These are phyloP conservation scores for Pestalotiopsis sp. DNA, from an alignment of 2,329 filamentous ascomycete species.

Conservation along the genomic window DNA sequence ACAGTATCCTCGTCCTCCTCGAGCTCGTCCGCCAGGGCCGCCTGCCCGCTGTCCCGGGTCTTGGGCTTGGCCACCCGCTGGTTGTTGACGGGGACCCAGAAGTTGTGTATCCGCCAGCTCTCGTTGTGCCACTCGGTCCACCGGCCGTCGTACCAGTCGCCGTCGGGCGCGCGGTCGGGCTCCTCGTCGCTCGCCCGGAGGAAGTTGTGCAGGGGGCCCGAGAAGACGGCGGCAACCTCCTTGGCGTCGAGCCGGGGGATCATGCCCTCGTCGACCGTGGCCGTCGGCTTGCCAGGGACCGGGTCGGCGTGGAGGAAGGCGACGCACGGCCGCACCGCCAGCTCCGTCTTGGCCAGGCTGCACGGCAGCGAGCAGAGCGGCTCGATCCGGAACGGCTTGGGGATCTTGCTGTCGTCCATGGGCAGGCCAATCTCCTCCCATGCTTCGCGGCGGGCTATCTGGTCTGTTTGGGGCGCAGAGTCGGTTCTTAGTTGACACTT, in stretches of 20 bases:
- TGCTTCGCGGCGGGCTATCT: constrained; percentile 87
- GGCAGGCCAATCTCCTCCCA: constrained; percentile 93
- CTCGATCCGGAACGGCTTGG: constrained; percentile 79
- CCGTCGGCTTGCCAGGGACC: constrained; percentile 25
- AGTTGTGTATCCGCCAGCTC: constrained; percentile 88
- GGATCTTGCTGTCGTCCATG: constrained; percentile 67
- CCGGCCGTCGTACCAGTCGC: constrained; percentile 80
- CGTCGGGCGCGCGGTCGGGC: constrained; percentile 42
- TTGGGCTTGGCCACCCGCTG: constrained; percentile 67
- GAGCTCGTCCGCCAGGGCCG: constrained; percentile 23
- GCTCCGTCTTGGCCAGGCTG: constrained; percentile 71
- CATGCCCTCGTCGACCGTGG: constrained; percentile 67
- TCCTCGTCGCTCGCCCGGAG: constrained; percentile 61
- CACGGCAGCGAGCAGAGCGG: constrained; percentile 84
- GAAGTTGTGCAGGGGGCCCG: constrained; percentile 85
- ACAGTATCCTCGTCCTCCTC: constrained; percentile 44
- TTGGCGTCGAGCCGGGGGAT: constrained; percentile 83
- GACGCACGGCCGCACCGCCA: constrained; percentile 75
- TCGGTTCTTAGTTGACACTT: background rate
- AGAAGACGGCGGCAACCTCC: constrained; percentile 94
- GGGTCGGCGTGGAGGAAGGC: constrained; percentile 73
- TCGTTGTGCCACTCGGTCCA: constrained; percentile 81
- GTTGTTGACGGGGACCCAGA: constrained; percentile 79
- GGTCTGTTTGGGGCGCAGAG: constrained; percentile 47
- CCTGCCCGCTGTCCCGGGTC: constrained; percentile 26